Base-by-base conservation (phyloP, 139 green algal species). In the Trebouxia sp. region DNA sequence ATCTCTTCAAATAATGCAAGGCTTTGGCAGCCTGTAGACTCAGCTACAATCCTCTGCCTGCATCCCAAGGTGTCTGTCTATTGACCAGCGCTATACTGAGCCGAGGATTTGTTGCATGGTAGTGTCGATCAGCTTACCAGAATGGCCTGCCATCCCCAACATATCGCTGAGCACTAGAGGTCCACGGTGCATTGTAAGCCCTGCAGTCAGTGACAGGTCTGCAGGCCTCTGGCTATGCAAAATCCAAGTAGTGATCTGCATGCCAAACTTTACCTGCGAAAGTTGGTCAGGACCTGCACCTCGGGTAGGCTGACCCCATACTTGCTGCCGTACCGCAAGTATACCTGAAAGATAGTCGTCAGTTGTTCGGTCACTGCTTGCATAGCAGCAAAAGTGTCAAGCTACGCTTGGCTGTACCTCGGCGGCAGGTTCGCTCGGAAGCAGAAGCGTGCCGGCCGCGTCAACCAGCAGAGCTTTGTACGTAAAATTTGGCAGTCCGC, bases 171-270 rank as follows among this genome's bases (percentile, higher is more conserved):
- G 30, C 69, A 0, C 85, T 87, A 1, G 75, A 14, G 9, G 48
- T 79, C 91, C 90, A 97, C 24, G 93, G 93, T 32, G 76, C 89
- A 53, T 90, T 92, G 83, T 96, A 97, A 0, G 93, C 90, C 15
- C 87, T 87, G 75, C 58, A 65, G 20, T 6, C 14, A 32, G 8
- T 15, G 11, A 5, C 12, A 45, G n/a, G 12, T 26, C 10, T 15
- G 26, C 8, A 17, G 8, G 47, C n/a, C 39, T 53, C 0, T 6
- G 32, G 41, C 24, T 22, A 28, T 3, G 28, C 20, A 26, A 75
- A 9, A 12, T 42, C 15, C 38, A 15, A 75, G 30, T 12, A 43
- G 22, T 28, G 22, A 45, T 26, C 37, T 47, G 32, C 26, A 65
- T 9, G 22, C 26, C 10, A 22, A 20, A 7, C 0, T 43, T 35